A percentile compares a stretch with the other conserved stretches of the same genome.
Evolutionary conservation across 177 flowering plant genomes (phyloP).

Genomic region (Telopea speciosissima): DNA sequence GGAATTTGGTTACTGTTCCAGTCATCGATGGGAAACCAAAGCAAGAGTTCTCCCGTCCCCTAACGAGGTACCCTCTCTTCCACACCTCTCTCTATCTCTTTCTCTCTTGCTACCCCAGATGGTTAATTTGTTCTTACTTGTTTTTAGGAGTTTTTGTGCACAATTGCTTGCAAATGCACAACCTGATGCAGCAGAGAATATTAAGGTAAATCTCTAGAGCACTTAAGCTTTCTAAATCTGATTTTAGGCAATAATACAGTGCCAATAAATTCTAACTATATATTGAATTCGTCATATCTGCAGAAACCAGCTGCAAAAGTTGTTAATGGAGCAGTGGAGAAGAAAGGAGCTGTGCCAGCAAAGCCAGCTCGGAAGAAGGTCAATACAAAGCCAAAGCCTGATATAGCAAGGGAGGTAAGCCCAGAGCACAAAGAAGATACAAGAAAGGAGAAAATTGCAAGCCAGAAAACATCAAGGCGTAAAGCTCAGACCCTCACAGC

Average conservation of each 20-base stretch:
- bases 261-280: no score
- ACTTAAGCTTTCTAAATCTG: not conserved
- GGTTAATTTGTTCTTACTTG: not conserved
- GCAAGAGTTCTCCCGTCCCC: slow-evolving; percentile 11
- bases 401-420: slow-evolving; percentile 27
- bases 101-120: slow-evolving; percentile 3
- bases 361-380: slow-evolving; percentile 15
- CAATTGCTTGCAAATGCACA: slow-evolving; percentile 30
- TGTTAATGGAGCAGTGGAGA: slow-evolving; percentile 9
- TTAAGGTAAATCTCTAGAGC: slow-evolving; percentile 16
- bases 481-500: slow-evolving; percentile 32
- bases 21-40: slow-evolving; percentile 19
- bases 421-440: slow-evolving; percentile 20
- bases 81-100: not conserved
- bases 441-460: slow-evolving; percentile 10
- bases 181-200: slow-evolving; percentile 21
- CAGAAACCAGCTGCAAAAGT: slow-evolving; percentile 26
- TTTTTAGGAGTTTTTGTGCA: slow-evolving; percentile 22
- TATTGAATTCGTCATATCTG: not conserved
- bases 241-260: no score
- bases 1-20: slow-evolving; percentile 25
- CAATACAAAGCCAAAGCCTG: slow-evolving; percentile 20
- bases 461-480: slow-evolving; percentile 22
- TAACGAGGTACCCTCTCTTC: slow-evolving; percentile 9
- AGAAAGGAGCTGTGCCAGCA: slow-evolving; percentile 6